Evolutionary conservation across 192 early-diverging fungal genomes (phyloP), one percentile per base, ranked within the genome.

Genomic region (Mortierella hygrophila): DNA sequence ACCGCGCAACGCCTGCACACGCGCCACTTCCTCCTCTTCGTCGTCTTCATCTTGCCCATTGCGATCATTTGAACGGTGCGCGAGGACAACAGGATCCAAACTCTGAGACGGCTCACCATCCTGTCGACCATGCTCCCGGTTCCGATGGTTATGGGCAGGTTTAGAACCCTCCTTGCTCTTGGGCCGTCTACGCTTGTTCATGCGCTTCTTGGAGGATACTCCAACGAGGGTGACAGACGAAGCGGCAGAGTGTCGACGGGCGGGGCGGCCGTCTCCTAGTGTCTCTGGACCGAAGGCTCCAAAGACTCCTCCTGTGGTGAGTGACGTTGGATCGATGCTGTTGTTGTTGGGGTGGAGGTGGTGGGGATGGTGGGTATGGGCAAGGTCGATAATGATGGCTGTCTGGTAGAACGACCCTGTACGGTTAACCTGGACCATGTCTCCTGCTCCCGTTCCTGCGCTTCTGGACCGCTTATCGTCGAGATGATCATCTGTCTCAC

Each of bases 221-320:
- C 60, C 71, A 16, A 81, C 80, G 6, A 81, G 80, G 6, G 80
- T 81, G 38, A 81, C 37, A 16, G 80, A 81, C 20, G 80, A 81
- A 0, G 80, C 60, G 29, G 60, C 74, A 44, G 80, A 81, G 29
- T 76, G 63, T 26, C 74, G 46, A 15, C 80, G 41, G 0, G 5
- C 52, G 3, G 42, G 23, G 29, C 47, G 23, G 23, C 38, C 69
- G 3, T 72, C 70, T 9, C 0, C 60, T 9, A 65, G 29, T 32
- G 26, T 65, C 60, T 65, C 60, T 65, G 11, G 60, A 11, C 13
- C n/a, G 13, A 65, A 65, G 29, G 3, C 60, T 29, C 60, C 60
- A 15, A 32, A 65, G 15, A 52, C 60, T 35, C n/a, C 55, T 57
- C 55, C 55, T 26, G 26, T 29, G 3, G 60, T 65, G 29, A 65